These are phyloP conservation scores for Xylariales sp. DNA, from an alignment of 2,329 filamentous ascomycete genomes.

Conservation along the genomic window DNA sequence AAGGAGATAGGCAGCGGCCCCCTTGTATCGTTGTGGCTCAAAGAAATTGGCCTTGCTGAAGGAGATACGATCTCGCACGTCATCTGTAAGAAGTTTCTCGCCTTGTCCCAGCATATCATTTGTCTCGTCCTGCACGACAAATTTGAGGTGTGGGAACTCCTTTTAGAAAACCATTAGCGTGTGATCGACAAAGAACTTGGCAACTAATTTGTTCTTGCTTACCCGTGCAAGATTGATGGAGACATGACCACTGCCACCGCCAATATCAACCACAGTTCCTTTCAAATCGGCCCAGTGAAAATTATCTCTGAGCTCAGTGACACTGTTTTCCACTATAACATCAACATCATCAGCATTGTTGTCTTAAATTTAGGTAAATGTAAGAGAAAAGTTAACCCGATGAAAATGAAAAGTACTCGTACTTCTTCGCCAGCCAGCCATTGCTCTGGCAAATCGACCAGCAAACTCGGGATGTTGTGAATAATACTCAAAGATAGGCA, in stretches of 20 bases:
- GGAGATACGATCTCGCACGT: conserved; percentile 11
- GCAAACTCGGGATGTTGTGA: background rate
- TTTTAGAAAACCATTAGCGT: too few relatives aligned
- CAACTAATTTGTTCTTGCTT: too few relatives aligned
- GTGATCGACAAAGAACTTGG: too few relatives aligned
- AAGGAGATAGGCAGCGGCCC: conserved; percentile 16
- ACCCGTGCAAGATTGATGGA: background rate
- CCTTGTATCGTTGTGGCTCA: conserved; percentile 14
- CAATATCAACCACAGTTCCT: background rate
- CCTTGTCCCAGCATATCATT: conserved; percentile 15
- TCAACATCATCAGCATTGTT: too few relatives aligned
- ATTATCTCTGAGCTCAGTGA: background rate
- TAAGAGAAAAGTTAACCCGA: too few relatives aligned
- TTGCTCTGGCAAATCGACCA: conserved; percentile 1
- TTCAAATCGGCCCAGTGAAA: background rate
- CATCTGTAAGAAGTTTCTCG: conserved; percentile 7
- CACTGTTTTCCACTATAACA: background rate
- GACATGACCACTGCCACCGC: conserved; percentile 4
- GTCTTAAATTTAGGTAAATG: too few relatives aligned
- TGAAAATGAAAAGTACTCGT: too few relatives aligned
- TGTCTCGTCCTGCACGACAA: conserved; percentile 18
- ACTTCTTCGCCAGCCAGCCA: too few relatives aligned
- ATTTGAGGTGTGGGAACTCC: conserved; percentile 10
- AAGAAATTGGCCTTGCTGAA: conserved; percentile 20
- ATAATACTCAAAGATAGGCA: background rate